Evolutionary conservation across 306 rosid species (phyloP).

Genomic region (Prunus padus): DNA sequence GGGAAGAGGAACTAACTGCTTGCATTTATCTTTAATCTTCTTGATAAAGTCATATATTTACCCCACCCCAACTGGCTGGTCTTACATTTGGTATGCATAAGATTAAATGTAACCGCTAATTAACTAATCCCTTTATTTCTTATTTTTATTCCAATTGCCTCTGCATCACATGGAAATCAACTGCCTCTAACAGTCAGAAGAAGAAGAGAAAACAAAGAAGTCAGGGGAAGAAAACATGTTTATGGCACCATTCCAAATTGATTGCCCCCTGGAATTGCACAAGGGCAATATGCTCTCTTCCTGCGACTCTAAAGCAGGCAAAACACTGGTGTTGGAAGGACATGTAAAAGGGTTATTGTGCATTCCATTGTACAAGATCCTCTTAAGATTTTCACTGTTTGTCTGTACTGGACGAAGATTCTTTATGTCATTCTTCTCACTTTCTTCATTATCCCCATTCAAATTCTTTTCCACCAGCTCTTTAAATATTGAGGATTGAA

Average conservation of each 20-base stretch:
- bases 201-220: constrained; percentile 12
- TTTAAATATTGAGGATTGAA: constrained; percentile 68
- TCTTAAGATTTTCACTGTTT: constrained; percentile 29
- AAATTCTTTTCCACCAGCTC: constrained; percentile 61
- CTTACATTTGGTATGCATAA: not conserved
- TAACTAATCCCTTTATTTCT: not conserved
- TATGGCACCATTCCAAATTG: constrained; percentile 44
- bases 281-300: constrained; percentile 40
- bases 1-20: not conserved
- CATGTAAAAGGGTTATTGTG: constrained; percentile 15
- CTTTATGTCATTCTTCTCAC: constrained; percentile 37
- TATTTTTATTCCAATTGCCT: not conserved
- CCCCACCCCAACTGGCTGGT: not conserved
- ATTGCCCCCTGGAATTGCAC: constrained; percentile 29
- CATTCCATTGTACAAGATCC: constrained; percentile 27
- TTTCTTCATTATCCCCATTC: constrained; percentile 29
- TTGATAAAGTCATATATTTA: not conserved
- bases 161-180: not conserved
- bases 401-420: constrained; percentile 18
- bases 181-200: not conserved
- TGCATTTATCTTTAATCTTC: not conserved
- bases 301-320: constrained; percentile 43
- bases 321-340: constrained; percentile 25
- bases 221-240: constrained; percentile 20
- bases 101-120: not conserved